Percentiles rank a stretch among this genome's conserved stretches.
Evolutionary conservation across 2,329 filamentous ascomycete genomes (phyloP).

Genomic region (Myrmaecium sp.): DNA sequence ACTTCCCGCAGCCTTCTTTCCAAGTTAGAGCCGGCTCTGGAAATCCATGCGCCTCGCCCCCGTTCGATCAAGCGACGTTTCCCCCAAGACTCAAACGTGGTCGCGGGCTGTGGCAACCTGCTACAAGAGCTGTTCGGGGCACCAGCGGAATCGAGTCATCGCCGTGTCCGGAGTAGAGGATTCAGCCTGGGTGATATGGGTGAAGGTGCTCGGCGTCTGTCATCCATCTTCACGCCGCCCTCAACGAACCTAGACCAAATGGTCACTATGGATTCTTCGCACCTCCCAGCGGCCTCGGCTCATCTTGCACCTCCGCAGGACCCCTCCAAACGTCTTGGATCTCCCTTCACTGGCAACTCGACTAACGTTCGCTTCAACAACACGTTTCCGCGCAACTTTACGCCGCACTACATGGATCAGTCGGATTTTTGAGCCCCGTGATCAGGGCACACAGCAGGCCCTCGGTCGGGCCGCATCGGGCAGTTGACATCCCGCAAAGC

Average conservation of each 20-base stretch:
- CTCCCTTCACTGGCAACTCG: slow-evolving; percentile 27
- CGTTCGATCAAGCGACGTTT: slow-evolving; percentile 42
- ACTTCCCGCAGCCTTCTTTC: not conserved
- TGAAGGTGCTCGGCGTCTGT: slow-evolving; percentile 31
- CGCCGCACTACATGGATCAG: too few relatives aligned
- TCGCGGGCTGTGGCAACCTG: slow-evolving; percentile 15
- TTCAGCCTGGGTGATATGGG: slow-evolving; percentile 42
- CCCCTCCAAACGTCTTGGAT: slow-evolving; percentile 27
- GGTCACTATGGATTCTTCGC: too few relatives aligned
- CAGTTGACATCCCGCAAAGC: too few relatives aligned
- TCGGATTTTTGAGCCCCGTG: slow-evolving; percentile 21
- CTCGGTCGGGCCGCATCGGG: too few relatives aligned
- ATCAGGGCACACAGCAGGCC: too few relatives aligned
- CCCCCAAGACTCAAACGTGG: slow-evolving; percentile 31
- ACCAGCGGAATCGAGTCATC: slow-evolving; percentile 33
- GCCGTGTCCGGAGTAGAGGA: slow-evolving; percentile 42
- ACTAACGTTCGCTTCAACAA: slow-evolving; percentile 20
- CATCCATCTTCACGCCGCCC: slow-evolving; percentile 37
- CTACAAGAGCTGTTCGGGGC: slow-evolving; percentile 29
- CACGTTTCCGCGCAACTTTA: slow-evolving; percentile 29
- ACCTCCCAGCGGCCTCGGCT: slow-evolving; percentile 8
- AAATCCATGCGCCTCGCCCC: slow-evolving; percentile 34
- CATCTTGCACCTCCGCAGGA: slow-evolving; percentile 15
- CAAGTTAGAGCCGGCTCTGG: slow-evolving; percentile 34
- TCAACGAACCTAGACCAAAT: slow-evolving; percentile 9